Evolutionary conservation across 352 stramenopile species (phyloP).

Genomic region (Globisporangium carolinianum): DNA sequence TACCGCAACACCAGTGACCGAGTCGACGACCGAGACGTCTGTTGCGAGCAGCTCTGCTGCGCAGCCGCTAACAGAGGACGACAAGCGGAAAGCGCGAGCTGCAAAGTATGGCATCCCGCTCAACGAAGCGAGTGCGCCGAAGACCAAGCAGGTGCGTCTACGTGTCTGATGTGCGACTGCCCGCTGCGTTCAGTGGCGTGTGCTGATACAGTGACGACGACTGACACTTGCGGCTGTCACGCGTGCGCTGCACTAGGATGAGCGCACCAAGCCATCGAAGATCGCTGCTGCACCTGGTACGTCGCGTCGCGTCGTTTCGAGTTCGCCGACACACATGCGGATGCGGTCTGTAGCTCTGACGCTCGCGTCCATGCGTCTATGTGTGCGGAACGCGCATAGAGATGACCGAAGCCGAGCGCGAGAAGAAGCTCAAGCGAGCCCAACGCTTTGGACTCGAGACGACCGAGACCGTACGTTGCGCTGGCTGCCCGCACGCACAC

Average conservation of each 20-base stretch:
- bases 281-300: constrained; percentile 28
- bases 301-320: neutral
- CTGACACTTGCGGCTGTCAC: neutral
- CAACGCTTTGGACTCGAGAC: constrained; percentile 79
- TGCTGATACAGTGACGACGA: neutral
- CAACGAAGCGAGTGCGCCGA: constrained; percentile 27
- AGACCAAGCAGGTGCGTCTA: constrained; percentile 57
- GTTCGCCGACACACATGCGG: neutral
- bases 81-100: constrained; percentile 71
- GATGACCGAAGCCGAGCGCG: constrained; percentile 32
- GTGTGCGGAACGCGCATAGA: neutral
- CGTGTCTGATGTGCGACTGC: neutral
- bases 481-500: neutral
- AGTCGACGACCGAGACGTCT: constrained; percentile 1
- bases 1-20: constrained; percentile 5
- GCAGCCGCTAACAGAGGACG: constrained; percentile 51
- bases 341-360: neutral
- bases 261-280: constrained; percentile 79
- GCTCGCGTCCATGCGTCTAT: neutral
- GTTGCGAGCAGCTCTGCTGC: constrained; percentile 7
- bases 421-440: constrained; percentile 70
- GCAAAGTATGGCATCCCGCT: constrained; percentile 77
- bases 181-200: neutral
- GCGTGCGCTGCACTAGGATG: constrained; percentile 21
- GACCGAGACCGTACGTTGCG: constrained; percentile 46